Percentiles rank a stretch among this genome's conserved stretches.
These are phyloP conservation scores for Vitis cinerea DNA, from an alignment of 164 flowering plant species.

Conservation along the genomic window DNA sequence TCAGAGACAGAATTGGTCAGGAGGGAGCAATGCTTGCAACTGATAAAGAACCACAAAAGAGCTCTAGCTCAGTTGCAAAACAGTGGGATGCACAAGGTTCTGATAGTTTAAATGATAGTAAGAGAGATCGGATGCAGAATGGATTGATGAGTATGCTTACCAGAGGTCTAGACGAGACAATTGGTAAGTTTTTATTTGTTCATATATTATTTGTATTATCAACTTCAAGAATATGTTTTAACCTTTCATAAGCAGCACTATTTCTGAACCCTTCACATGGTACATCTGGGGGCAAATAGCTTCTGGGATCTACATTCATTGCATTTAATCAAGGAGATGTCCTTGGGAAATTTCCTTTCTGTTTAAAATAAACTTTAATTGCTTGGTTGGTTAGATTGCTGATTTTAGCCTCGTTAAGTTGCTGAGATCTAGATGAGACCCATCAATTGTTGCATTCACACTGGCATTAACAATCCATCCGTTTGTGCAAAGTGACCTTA, in stretches of 20 bases:
- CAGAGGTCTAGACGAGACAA: conserved; percentile 41
- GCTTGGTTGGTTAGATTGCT: too few relatives aligned
- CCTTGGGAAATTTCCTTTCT: too few relatives aligned
- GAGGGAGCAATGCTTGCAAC: conserved; percentile 30
- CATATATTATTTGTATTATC: background rate
- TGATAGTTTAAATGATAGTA: conserved; percentile 16
- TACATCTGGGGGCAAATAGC: background rate
- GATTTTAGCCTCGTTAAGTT: too few relatives aligned
- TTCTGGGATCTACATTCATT: background rate
- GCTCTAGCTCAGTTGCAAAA: conserved; percentile 5
- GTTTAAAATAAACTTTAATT: too few relatives aligned
- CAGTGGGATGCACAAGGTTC: conserved; percentile 12
- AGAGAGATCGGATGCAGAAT: conserved; percentile 14
- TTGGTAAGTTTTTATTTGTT: conserved; percentile 36
- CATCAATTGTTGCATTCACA: too few relatives aligned
- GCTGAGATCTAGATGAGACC: too few relatives aligned
- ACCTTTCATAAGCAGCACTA: background rate
- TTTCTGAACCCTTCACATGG: background rate
- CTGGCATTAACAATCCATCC: too few relatives aligned
- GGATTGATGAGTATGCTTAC: conserved; percentile 36
- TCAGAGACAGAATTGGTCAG: conserved; percentile 27
- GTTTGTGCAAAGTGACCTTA: too few relatives aligned
- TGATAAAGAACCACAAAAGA: conserved; percentile 22
- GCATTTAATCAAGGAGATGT: background rate
- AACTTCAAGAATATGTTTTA: background rate